phyloP scores from a whole-genome alignment of 148 eudicot species.

The Simmondsia chinensis region DNA sequence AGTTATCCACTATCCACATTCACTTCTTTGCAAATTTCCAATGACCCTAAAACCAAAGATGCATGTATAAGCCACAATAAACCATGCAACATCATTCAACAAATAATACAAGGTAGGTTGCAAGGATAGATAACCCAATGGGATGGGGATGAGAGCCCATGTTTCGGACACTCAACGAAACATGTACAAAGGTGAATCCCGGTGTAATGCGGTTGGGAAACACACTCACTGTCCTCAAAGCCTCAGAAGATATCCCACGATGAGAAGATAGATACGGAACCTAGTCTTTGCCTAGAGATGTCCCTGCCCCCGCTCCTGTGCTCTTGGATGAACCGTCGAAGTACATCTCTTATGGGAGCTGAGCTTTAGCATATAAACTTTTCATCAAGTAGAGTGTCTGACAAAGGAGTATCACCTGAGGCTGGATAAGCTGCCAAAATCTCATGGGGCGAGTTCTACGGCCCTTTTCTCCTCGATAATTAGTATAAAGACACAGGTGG shows the following conservation, averaged over 20 bases:
- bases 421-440: neutral
- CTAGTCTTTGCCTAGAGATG: too few species aligned
- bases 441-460: neutral
- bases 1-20: too few species aligned
- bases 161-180: constrained; percentile 14
- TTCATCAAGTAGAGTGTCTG: too few species aligned
- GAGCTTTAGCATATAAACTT: too few species aligned
- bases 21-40: too few species aligned
- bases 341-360: too few species aligned
- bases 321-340: neutral
- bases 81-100: constrained; percentile 33
- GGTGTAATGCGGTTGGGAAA: constrained; percentile 6
- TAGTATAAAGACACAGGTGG: constrained; percentile 35
- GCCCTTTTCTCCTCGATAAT: constrained; percentile 11
- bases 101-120: constrained; percentile 20
- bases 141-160: constrained; percentile 11
- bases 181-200: constrained; percentile 47
- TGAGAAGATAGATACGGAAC: too few species aligned
- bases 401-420: neutral
- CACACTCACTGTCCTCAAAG: too few species aligned
- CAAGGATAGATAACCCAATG: constrained; percentile 10
- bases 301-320: too few species aligned
- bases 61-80: constrained; percentile 20
- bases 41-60: too few species aligned
- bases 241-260: constrained; percentile 3